A percentile compares a stretch with the other conserved stretches of the same genome.
phyloP scores from a whole-genome alignment of 1,139 yeast species.

The Nakaseomyces sp. region DNA sequence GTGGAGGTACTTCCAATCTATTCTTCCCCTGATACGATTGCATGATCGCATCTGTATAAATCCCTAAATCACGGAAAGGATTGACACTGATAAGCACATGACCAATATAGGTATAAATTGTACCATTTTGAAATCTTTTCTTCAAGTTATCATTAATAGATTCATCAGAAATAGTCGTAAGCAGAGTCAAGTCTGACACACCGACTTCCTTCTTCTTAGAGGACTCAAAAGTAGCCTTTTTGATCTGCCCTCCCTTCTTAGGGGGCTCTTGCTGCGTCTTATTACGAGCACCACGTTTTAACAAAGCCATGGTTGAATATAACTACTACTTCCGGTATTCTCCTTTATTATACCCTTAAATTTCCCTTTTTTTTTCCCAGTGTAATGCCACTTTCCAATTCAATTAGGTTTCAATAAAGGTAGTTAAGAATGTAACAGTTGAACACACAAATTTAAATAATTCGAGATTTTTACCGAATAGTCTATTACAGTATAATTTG shows the following conservation, averaged over 20 bases:
- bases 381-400: neutral
- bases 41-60: conserved; percentile 72
- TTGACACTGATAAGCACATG: conserved; percentile 90
- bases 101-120: conserved; percentile 83
- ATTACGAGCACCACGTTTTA: conserved; percentile 61
- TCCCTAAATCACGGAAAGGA: conserved; percentile 93
- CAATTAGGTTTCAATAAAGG: too few species aligned
- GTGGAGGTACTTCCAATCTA: conserved; percentile 96
- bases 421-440: too few species aligned
- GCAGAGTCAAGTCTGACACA: conserved; percentile 82
- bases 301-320: conserved; percentile 51
- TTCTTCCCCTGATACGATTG: conserved; percentile 82
- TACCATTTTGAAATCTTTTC: conserved; percentile 79
- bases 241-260: conserved; percentile 47
- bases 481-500: too few species aligned
- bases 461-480: too few species aligned
- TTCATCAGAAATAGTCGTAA: conserved; percentile 84
- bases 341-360: neutral
- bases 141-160: conserved; percentile 86
- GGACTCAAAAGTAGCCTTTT: conserved; percentile 84
- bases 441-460: too few species aligned
- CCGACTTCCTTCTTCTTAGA: conserved; percentile 92
- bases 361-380: neutral
- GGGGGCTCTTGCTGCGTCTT: conserved; percentile 42
- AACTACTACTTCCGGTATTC: neutral